Conservation (phyloP, 2,329 filamentous ascomycete species). For the Geosmithia morbida region DNA sequence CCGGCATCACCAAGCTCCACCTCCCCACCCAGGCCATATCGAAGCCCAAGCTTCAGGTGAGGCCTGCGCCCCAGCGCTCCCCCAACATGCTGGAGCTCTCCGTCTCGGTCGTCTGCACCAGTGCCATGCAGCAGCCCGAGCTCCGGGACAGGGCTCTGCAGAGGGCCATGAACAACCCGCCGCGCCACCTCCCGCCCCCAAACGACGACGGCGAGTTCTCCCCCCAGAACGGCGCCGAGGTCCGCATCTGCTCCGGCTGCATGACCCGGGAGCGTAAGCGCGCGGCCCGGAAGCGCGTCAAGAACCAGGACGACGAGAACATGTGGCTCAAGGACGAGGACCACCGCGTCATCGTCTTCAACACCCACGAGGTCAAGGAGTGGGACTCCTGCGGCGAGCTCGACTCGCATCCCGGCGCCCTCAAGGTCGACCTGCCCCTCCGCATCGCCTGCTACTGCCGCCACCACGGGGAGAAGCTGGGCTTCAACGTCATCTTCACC, state of each 20-base stretch:
- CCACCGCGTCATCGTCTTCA: conserved; percentile 78
- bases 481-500: conserved; percentile 89
- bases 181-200: conserved; percentile 17
- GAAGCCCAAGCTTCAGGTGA: conserved; percentile 80
- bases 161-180: conserved; percentile 27
- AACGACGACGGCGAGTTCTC: conserved; percentile 49
- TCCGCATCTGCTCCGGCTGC: conserved; percentile 84
- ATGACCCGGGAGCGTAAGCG: conserved; percentile 84
- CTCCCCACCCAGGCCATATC: conserved; percentile 84
- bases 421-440: conserved; percentile 80
- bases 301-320: conserved; percentile 86
- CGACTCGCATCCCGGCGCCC: conserved; percentile 26
- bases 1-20: conserved; percentile 65
- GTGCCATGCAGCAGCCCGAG: conserved; percentile 66
- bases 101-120: conserved; percentile 79
- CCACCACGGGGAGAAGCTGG: conserved; percentile 85
- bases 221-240: conserved; percentile 80
- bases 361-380: conserved; percentile 74
- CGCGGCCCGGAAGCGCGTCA: conserved; percentile 81
- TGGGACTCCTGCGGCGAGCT: conserved; percentile 42
- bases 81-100: conserved; percentile 67
- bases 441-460: conserved; percentile 94
- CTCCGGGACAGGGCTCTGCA: conserved; percentile 54
- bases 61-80: conserved; percentile 48
- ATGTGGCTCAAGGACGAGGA: conserved; percentile 71